Percentiles rank a stretch among this genome's conserved stretches.
Conservation (phyloP, 2,329 filamentous ascomycete genomes). For the Ophiostoma populinum region DNA sequence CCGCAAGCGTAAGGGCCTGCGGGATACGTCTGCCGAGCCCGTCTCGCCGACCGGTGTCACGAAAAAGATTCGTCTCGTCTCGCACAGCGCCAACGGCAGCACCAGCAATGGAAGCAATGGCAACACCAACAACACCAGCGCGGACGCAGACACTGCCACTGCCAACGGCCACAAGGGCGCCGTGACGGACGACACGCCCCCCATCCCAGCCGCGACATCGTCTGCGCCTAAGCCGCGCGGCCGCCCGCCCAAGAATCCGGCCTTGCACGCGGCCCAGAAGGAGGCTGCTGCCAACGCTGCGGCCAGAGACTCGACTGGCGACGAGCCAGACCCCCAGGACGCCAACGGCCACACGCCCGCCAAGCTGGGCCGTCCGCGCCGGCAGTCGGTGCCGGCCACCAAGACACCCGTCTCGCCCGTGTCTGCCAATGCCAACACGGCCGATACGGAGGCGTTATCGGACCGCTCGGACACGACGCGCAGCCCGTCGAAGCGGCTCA, state of each 20-base stretch:
- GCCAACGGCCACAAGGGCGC: too few relatives aligned
- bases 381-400: not conserved
- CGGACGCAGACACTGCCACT: not conserved
- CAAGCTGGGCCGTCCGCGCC: slow-evolving; percentile 4
- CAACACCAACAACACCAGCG: not conserved
- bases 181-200: not conserved
- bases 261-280: too few relatives aligned
- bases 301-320: not conserved
- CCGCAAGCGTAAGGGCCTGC: slow-evolving; percentile 17
- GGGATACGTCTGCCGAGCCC: not conserved
- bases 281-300: not conserved
- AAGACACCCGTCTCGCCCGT: slow-evolving; percentile 1
- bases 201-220: not conserved
- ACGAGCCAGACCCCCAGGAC: not conserved
- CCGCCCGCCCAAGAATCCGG: too few relatives aligned
- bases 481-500: slow-evolving; percentile 5
- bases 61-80: slow-evolving; percentile 21
- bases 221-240: too few relatives aligned
- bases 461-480: not conserved
- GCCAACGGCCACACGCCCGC: slow-evolving; percentile 3
- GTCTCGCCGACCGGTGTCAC: slow-evolving; percentile 16
- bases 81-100: slow-evolving; percentile 3
- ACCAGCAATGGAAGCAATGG: too few relatives aligned
- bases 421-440: not conserved
- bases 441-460: too few relatives aligned